These are phyloP conservation scores for Whalleya microplaca DNA, from an alignment of 2,329 filamentous ascomycete species.

Conservation along the genomic window DNA sequence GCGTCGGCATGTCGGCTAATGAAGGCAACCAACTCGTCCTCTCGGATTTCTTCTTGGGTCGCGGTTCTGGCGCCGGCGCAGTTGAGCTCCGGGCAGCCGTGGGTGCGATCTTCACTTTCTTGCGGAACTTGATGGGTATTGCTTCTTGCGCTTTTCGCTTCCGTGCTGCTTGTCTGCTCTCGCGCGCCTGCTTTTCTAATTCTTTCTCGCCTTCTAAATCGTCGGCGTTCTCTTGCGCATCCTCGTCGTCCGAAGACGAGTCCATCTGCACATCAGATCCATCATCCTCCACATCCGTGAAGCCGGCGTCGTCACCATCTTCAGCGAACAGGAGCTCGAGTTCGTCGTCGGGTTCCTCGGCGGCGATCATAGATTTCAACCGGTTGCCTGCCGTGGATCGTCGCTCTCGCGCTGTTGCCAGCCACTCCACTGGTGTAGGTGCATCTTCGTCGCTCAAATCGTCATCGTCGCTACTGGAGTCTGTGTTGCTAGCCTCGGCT, in stretches of 20 bases:
- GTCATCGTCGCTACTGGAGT: conserved; percentile 43
- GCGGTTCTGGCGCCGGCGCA: conserved; percentile 46
- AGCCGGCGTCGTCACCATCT: conserved; percentile 69
- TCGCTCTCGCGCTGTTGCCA: conserved; percentile 73
- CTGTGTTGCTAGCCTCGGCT: conserved; percentile 39
- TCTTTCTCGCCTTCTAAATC: conserved; percentile 88
- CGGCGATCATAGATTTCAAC: conserved; percentile 76
- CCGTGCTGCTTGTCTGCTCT: conserved; percentile 66
- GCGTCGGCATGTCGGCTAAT: conserved; percentile 57
- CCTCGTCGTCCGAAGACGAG: conserved; percentile 82
- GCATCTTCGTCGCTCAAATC: conserved; percentile 35
- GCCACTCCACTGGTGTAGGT: conserved; percentile 60
- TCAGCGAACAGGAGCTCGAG: conserved; percentile 78
- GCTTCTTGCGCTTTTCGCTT: conserved; percentile 83
- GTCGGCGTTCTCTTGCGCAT: conserved; percentile 69
- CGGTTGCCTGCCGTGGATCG: conserved; percentile 84
- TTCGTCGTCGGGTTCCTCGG: conserved; percentile 70
- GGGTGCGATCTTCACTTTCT: conserved; percentile 71
- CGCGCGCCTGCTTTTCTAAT: conserved; percentile 75
- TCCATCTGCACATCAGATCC: conserved; percentile 83
- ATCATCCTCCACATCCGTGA: conserved; percentile 69
- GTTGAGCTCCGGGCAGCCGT: conserved; percentile 40
- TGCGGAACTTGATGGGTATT: conserved; percentile 71
- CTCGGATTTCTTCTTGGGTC: conserved; percentile 64
- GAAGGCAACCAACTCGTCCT: conserved; percentile 62